phyloP scores from a whole-genome alignment of 225 moss, liverwort and hornwort genomes.

The Anthoceros angustus region DNA sequence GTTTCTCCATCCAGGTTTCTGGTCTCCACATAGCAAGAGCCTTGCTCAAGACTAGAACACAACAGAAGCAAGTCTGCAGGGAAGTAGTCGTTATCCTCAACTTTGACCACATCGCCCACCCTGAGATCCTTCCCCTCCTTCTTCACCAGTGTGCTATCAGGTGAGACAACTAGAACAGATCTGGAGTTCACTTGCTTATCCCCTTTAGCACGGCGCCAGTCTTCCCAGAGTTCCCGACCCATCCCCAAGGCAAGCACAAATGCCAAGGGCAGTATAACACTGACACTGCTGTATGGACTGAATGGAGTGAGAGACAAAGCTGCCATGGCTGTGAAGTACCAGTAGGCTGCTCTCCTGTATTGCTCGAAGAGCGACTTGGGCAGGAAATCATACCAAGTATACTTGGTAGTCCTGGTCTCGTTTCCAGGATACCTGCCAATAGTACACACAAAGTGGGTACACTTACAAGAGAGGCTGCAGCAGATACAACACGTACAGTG shows the following conservation, averaged over 20 bases:
- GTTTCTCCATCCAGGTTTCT: slow-evolving; percentile 96
- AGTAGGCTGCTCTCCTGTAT: slow-evolving; percentile 76
- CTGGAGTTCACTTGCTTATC: slow-evolving; percentile 58
- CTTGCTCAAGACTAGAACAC: slow-evolving; percentile 56
- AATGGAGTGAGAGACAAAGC: slow-evolving; percentile 52
- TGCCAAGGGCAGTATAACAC: slow-evolving; percentile 56
- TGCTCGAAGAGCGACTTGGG: slow-evolving; percentile 54
- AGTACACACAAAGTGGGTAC: neutral
- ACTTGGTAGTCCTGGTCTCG: slow-evolving; percentile 53
- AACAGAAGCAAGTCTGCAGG: slow-evolving; percentile 62
- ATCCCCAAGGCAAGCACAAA: slow-evolving; percentile 60
- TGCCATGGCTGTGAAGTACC: slow-evolving; percentile 91
- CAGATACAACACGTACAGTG: too few relatives aligned
- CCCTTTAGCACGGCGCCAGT: slow-evolving; percentile 50
- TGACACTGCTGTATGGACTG: slow-evolving; percentile 47
- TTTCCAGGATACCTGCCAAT: slow-evolving; percentile 39
- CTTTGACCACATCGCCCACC: slow-evolving; percentile 63
- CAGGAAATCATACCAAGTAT: slow-evolving; percentile 67
- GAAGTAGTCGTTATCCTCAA: slow-evolving; percentile 57
- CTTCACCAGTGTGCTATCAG: slow-evolving; percentile 23
- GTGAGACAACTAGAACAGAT: slow-evolving; percentile 25
- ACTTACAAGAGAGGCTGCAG: neutral
- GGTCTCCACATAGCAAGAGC: slow-evolving; percentile 84
- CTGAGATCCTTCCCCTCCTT: slow-evolving; percentile 43
- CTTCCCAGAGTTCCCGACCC: slow-evolving; percentile 71